These are phyloP conservation scores for Solanum lycopersicoides DNA, from an alignment of 257 asterid species.

Conservation along the genomic window DNA sequence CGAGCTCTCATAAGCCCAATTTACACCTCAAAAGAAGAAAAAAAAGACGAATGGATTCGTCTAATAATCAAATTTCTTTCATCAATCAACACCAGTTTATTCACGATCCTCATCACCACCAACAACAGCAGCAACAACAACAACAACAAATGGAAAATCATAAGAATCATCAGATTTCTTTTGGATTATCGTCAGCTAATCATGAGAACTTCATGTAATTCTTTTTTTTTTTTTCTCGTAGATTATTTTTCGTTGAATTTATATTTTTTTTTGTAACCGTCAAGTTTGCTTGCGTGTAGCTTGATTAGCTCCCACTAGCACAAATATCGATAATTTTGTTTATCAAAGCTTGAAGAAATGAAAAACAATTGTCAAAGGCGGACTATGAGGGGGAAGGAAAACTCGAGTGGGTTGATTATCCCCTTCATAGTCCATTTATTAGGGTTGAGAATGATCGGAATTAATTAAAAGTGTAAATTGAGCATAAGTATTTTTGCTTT, in stretches of 20 bases:
- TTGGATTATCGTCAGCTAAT: slow-evolving; percentile 47
- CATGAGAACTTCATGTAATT: slow-evolving; percentile 46
- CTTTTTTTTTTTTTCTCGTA: neutral
- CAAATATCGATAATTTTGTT: neutral
- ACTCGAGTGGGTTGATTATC: neutral
- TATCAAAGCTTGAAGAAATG: neutral
- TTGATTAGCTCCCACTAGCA: neutral
- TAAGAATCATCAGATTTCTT: slow-evolving; percentile 34
- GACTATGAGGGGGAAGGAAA: too few relatives aligned
- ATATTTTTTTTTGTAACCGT: neutral
- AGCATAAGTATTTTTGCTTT: neutral
- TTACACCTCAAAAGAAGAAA: neutral
- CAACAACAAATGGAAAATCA: slow-evolving; percentile 6
- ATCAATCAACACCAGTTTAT: slow-evolving; percentile 1
- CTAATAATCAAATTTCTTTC: neutral
- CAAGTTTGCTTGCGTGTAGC: neutral
- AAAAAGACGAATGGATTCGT: neutral
- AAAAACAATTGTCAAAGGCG: neutral
- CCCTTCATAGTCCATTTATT: neutral
- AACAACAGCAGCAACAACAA: slow-evolving; percentile 12
- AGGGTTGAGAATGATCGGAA: neutral
- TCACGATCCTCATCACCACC: slow-evolving; percentile 11
- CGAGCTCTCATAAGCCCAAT: neutral
- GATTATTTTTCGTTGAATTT: neutral
- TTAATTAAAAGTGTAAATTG: neutral